Percentiles rank a stretch among this genome's conserved stretches.
Evolutionary conservation across 371 early-diverging fungal species (phyloP).

Genomic region (Syncephalastrum sp.): DNA sequence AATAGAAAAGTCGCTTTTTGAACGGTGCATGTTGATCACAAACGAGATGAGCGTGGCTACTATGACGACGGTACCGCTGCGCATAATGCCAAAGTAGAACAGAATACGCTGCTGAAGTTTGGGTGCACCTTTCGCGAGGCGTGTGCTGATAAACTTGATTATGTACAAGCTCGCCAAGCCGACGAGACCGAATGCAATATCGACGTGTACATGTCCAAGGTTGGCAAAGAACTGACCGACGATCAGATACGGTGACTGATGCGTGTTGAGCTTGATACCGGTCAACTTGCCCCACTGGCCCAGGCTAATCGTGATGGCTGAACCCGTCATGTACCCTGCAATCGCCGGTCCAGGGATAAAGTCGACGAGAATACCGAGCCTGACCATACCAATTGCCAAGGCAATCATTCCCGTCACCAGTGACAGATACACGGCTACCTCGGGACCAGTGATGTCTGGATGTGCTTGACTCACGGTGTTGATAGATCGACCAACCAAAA

Average conservation of each 20-base stretch:
- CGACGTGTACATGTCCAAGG: conserved; percentile 29
- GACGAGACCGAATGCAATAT: conserved; percentile 28
- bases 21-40: conserved; percentile 16
- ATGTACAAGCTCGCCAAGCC: conserved; percentile 28
- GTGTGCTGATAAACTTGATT: conserved; percentile 24
- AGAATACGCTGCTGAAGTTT: conserved; percentile 5
- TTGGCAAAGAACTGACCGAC: conserved; percentile 37
- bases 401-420: conserved; percentile 55
- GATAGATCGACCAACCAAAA: conserved; percentile 63
- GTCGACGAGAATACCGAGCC: conserved; percentile 77
- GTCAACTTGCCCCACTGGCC: conserved; percentile 70
- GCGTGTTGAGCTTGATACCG: conserved; percentile 60
- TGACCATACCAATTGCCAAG: conserved; percentile 60
- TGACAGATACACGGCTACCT: conserved; percentile 49
- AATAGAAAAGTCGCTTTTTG: conserved; percentile 34
- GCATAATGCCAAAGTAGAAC: conserved; percentile 42
- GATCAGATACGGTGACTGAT: conserved; percentile 45
- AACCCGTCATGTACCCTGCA: conserved; percentile 69
- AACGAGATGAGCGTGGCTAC: conserved; percentile 30
- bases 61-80: conserved; percentile 29
- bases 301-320: conserved; percentile 67
- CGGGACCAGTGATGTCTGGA: conserved; percentile 31
- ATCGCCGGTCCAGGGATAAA: conserved; percentile 71
- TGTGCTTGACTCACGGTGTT: conserved; percentile 34
- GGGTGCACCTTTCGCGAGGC: conserved; percentile 21